Evolutionary conservation across 2,329 filamentous ascomycete genomes (phyloP), one percentile per base, ranked within the genome.

Genomic region (Thelonectria blattea): DNA sequence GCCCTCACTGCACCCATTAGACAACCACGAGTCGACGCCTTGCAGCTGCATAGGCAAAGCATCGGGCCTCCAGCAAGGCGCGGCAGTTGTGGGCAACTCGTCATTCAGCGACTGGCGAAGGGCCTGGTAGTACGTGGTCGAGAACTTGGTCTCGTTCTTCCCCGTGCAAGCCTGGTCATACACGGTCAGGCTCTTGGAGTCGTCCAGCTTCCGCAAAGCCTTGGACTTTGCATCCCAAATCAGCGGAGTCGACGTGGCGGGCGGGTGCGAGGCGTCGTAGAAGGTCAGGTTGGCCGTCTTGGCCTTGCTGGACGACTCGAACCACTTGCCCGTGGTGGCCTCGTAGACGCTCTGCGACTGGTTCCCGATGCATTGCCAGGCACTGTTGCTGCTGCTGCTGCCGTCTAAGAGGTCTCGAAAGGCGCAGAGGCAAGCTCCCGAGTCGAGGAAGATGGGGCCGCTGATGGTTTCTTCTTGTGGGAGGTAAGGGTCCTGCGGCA

Each of bases 281-380:
- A 79, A 72, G 5, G 72, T 67, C 9, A 74, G 60, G 10, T 68
- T 56, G 22, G 70, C 39, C 2, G 63, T 66, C 27, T 11, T 63
- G 14, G 58, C 71, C 11, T 63, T 68, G 20, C 74, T 66, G 2
- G 70, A 52, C 22, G 73, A 68, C 12, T 73, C 69, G 60, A 78
- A 81, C 79, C 79, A 81, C 59, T 80, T 80, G 5, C 79, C 79
- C 3, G 67, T 72, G 18, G 66, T 76, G 17, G 70, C 69, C 2
- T 59, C 62, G 54, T 79, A 79, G 1, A 78, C 71, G 2, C 71
- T 72, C 45, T 78, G 67, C 0, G 76, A 79, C 62, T 80, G 78
- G 59, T 80, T 78, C 12, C 79, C 78, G 30, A 80, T 76, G 61
- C 79, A 81, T 60, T 79, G 77, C 79, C 79, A 81, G n/a, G 71